Base-by-base conservation (phyloP, 1,284 basidiomycete genomes). In the Fomes fomentarius region DNA sequence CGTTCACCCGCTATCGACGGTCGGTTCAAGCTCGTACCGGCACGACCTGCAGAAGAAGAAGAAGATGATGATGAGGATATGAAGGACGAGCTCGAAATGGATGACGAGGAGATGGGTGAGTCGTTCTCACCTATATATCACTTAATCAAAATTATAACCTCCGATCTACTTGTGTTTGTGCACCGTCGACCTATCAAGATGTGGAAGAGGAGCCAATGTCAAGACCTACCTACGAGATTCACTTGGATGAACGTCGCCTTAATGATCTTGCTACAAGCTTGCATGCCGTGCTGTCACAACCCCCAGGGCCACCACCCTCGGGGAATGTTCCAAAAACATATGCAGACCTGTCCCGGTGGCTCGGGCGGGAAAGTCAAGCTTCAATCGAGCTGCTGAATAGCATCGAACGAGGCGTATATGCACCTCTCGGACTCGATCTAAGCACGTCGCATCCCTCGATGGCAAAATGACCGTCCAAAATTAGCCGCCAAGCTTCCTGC, bases 81-180 rank as follows among this genome's bases (percentile, higher is more conserved):
- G 17, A 50, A 54, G 21, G 49, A 58, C 10, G 50, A 60, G 50
- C 47, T 57, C 7, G 19, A 44, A 21, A 49, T 47, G 0, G 59
- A 61, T 7, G 34, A 47, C 14, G 59, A n/a, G n/a, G n/a, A 61
- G n/a, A 40, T 34, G 19, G 47, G 49, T 26, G 45, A 52, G 41
- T 37, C 12, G 6, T 15, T n/a, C n/a, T n/a, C n/a, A n/a, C n/a
- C n/a, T n/a, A n/a, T n/a, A n/a, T n/a, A n/a, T n/a, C n/a, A n/a
- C n/a, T n/a, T n/a, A n/a, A n/a, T n/a, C n/a, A n/a, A n/a, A n/a
- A n/a, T n/a, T n/a, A n/a, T n/a, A n/a, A n/a, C n/a, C n/a, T n/a
- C n/a, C n/a, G n/a, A n/a, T 43, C 21, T 38, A 15, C 14, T 12
- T 19, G 5, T 21, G 17, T 8, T 48, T 3, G 9, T 26, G 38